Percentiles rank a stretch among this genome's conserved stretches.
Conservation (phyloP, 23 red algal species). For the Cyanidiococcus yangmingshanensis region DNA sequence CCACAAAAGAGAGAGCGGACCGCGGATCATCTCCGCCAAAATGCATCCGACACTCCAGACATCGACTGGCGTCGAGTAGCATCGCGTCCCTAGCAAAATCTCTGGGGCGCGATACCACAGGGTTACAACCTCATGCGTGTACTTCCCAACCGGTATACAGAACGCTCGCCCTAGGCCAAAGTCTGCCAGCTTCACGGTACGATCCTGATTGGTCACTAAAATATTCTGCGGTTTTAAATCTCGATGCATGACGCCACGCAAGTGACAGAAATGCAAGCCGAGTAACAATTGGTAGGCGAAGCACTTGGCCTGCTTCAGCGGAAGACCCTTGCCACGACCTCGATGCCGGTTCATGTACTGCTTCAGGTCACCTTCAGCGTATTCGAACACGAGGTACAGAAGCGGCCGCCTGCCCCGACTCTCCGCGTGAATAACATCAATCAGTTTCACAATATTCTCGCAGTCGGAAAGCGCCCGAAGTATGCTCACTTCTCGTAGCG, state of each 20-base stretch:
- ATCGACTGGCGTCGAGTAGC: slow-evolving; percentile 92
- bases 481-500: slow-evolving; percentile 88
- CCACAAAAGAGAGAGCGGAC: slow-evolving; percentile 72
- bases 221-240: slow-evolving; percentile 99
- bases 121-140: slow-evolving; percentile 99
- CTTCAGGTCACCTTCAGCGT: slow-evolving; percentile 89
- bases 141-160: slow-evolving; percentile 76
- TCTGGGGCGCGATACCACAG: slow-evolving; percentile 97
- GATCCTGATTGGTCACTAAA: slow-evolving; percentile 53
- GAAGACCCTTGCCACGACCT: slow-evolving; percentile 43
- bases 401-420: slow-evolving; percentile 48
- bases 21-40: slow-evolving; percentile 84
- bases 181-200: slow-evolving; percentile 88
- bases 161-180: slow-evolving; percentile 88
- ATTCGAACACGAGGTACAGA: slow-evolving; percentile 90
- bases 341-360: slow-evolving; percentile 71
- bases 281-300: slow-evolving; percentile 87
- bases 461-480: slow-evolving; percentile 46
- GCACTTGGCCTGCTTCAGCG: slow-evolving; percentile 43
- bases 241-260: slow-evolving; percentile 70
- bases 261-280: slow-evolving; percentile 72
- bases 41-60: slow-evolving; percentile 93
- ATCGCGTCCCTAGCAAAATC: slow-evolving; percentile 75
- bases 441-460: slow-evolving; percentile 64
- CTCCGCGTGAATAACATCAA: slow-evolving; percentile 78